Conservation (phyloP, 371 early-diverging fungal genomes). For the Dentiscutata heterogama region DNA sequence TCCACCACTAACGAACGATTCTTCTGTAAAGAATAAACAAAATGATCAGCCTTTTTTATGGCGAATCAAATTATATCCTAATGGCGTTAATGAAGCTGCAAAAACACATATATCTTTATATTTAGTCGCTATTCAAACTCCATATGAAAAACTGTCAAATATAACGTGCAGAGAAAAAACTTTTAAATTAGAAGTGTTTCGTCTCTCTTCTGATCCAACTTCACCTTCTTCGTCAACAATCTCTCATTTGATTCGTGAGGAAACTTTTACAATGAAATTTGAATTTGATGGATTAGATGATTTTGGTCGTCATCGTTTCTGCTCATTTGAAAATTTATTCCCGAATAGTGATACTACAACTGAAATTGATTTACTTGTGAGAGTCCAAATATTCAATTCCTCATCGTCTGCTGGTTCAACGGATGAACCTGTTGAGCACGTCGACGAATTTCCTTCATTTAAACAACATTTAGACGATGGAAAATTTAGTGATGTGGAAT, state of each 20-base stretch:
- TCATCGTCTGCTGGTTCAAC: background rate
- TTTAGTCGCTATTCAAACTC: slow-evolving; percentile 44
- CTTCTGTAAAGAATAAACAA: slow-evolving; percentile 32
- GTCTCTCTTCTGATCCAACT: slow-evolving; percentile 31
- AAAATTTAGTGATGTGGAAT: slow-evolving; percentile 39
- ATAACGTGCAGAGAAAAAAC: slow-evolving; percentile 34
- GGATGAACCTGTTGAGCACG: slow-evolving; percentile 29
- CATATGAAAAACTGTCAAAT: slow-evolving; percentile 38
- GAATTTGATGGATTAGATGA: slow-evolving; percentile 44
- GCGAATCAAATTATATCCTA: slow-evolving; percentile 41
- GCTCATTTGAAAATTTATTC: slow-evolving; percentile 43
- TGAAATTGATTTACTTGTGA: slow-evolving; percentile 38
- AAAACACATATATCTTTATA: slow-evolving; percentile 45
- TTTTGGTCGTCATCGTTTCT: slow-evolving; percentile 41
- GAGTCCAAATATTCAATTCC: slow-evolving; percentile 35
- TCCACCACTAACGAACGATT: slow-evolving; percentile 29
- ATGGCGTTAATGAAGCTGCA: slow-evolving; percentile 43
- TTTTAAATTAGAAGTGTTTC: slow-evolving; percentile 40
- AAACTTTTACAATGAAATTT: slow-evolving; percentile 42
- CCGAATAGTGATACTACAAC: slow-evolving; percentile 16
- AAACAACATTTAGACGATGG: slow-evolving; percentile 39
- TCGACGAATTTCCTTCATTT: slow-evolving; percentile 43
- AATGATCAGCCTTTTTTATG: slow-evolving; percentile 41
- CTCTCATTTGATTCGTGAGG: slow-evolving; percentile 12
- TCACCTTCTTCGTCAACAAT: background rate